These are phyloP conservation scores for Aegilops longissima DNA, from an alignment of 176 grass and related monocot species.

Conservation along the genomic window DNA sequence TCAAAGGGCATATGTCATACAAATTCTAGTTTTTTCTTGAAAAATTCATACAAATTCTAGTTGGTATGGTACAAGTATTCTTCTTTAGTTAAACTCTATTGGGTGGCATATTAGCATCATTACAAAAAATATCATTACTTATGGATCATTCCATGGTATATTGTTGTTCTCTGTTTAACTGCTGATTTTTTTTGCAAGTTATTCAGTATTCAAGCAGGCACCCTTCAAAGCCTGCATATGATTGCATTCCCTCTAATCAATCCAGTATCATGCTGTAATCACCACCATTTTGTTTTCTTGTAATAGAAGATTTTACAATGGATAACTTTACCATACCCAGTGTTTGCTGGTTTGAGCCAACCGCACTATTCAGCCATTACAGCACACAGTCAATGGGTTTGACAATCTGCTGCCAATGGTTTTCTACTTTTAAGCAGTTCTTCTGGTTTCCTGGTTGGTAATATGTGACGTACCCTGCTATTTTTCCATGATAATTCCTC, in stretches of 20 bases:
- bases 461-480: not conserved
- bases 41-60: not conserved
- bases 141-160: not conserved
- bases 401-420: not conserved
- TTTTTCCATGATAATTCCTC: not conserved
- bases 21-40: not conserved
- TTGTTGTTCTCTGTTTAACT: not conserved
- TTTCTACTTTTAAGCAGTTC: not conserved
- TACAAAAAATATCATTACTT: not conserved
- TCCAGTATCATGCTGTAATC: not conserved
- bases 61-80: not conserved
- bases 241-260: not conserved
- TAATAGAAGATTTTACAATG: not conserved
- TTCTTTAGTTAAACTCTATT: not conserved
- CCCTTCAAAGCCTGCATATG: not conserved
- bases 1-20: not conserved
- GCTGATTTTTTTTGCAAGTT: not conserved
- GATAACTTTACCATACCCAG: not conserved
- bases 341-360: slow-evolving; percentile 1
- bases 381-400: not conserved
- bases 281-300: slow-evolving; percentile 4
- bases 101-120: too few species aligned
- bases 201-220: not conserved
- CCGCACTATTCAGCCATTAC: not conserved
- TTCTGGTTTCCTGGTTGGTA: not conserved